A percentile compares a stretch with the other conserved stretches of the same genome.
These are phyloP conservation scores for Parastagonospora avenae DNA, from an alignment of 2,329 filamentous ascomycete genomes.

Conservation along the genomic window DNA sequence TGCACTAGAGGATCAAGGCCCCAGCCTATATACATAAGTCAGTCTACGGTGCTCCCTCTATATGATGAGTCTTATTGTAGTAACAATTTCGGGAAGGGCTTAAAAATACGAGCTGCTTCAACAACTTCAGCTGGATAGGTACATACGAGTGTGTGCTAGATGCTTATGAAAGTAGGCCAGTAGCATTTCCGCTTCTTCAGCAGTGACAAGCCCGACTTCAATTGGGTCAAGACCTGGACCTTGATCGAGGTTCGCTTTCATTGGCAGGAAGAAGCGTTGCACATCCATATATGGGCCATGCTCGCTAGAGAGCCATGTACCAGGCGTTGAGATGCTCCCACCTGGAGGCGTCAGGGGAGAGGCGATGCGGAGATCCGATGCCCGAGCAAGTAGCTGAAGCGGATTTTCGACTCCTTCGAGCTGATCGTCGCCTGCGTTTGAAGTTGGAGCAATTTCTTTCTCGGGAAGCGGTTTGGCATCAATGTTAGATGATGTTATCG, in stretches of 20 bases:
- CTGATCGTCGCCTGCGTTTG: slow-evolving; percentile 41
- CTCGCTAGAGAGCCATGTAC: slow-evolving; percentile 38
- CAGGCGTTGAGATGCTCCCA: slow-evolving; percentile 32
- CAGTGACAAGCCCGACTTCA: slow-evolving; percentile 70
- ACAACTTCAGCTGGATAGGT: too few relatives aligned
- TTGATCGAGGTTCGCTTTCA: slow-evolving; percentile 66
- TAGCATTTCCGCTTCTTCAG: slow-evolving; percentile 67
- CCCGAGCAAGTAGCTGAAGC: slow-evolving; percentile 72
- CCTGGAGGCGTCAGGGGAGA: slow-evolving; percentile 35
- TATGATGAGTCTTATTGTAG: too few relatives aligned
- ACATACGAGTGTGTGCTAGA: slow-evolving; percentile 67
- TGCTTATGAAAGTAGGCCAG: slow-evolving; percentile 72
- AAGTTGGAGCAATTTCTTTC: slow-evolving; percentile 34
- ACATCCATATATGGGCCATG: slow-evolving; percentile 55
- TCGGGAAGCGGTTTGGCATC: slow-evolving; percentile 1
- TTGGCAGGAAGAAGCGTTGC: slow-evolving; percentile 69
- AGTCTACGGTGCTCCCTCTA: too few relatives aligned
- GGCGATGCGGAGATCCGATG: slow-evolving; percentile 69
- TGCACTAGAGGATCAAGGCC: slow-evolving; percentile 72
- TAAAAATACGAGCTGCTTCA: too few relatives aligned
- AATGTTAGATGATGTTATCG: slow-evolving; percentile 3
- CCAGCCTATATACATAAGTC: slow-evolving; percentile 52
- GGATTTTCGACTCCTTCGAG: slow-evolving; percentile 78
- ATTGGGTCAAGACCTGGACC: slow-evolving; percentile 71
- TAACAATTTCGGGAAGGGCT: too few relatives aligned